Percentiles rank a stretch among this genome's conserved stretches.
Conservation (phyloP, 768 basidiomycete species). For the Saitozyma podzolica region DNA sequence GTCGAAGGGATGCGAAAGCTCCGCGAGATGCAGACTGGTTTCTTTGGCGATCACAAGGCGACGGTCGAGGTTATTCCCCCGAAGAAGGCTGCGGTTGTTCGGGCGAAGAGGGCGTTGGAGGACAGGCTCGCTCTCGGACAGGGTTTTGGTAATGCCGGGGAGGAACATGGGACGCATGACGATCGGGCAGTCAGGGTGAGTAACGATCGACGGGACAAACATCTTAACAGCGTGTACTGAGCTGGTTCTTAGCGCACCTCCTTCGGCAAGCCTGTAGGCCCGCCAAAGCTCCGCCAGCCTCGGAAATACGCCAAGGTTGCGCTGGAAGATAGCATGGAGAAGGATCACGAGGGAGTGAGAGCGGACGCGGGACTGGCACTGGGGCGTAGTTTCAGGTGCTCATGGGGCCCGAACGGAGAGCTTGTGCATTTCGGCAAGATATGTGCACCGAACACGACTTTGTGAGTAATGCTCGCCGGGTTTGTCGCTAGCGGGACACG, state of each 20-base stretch:
- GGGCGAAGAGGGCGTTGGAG: constrained; percentile 14
- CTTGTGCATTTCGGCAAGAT: constrained; percentile 75
- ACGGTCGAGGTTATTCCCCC: constrained; percentile 1
- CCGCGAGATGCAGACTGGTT: constrained; percentile 48
- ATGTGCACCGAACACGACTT: constrained; percentile 21
- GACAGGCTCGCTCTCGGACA: constrained; percentile 13
- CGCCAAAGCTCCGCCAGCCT: constrained; percentile 68
- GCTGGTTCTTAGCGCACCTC: constrained; percentile 64
- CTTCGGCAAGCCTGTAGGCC: constrained; percentile 68
- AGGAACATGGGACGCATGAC: constrained; percentile 39
- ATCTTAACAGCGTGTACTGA: neutral
- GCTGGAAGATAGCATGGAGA: constrained; percentile 60
- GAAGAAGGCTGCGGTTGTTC: constrained; percentile 15
- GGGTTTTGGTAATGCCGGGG: constrained; percentile 52
- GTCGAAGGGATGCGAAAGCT: constrained; percentile 42
- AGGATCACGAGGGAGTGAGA: constrained; percentile 65
- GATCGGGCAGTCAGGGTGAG: constrained; percentile 42
- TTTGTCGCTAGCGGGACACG: neutral
- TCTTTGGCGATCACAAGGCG: constrained; percentile 27
- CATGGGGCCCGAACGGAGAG: constrained; percentile 81
- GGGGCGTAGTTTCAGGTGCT: constrained; percentile 82
- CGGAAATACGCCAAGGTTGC: constrained; percentile 78
- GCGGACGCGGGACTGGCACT: constrained; percentile 81
- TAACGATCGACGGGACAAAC: neutral
- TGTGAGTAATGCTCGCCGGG: constrained; percentile 55